Percentiles rank a stretch among this genome's conserved stretches.
phyloP scores from a whole-genome alignment of 257 asterid genomes.

The Nicotiana benthamiana region DNA sequence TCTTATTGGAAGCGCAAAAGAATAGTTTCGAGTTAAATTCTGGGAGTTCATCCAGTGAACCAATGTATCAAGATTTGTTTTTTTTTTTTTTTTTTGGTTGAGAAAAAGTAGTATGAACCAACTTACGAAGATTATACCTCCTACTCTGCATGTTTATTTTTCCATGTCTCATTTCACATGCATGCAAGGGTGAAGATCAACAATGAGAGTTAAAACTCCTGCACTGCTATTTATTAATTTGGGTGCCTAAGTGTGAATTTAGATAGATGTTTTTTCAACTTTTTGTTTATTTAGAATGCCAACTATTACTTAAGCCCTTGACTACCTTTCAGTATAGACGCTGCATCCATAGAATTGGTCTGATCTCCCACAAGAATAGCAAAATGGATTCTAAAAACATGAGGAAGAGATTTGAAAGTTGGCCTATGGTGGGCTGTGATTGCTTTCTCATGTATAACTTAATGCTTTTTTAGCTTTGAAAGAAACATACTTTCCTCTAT shows the following conservation, averaged over 20 bases:
- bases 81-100: no score
- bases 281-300: background rate
- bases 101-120: no score
- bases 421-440: background rate
- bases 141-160: background rate
- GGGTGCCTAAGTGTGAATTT: background rate
- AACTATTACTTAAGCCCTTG: background rate
- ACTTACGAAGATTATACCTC: background rate
- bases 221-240: background rate
- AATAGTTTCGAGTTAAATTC: background rate
- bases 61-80: background rate
- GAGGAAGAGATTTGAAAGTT: background rate
- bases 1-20: background rate
- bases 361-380: background rate
- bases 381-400: background rate
- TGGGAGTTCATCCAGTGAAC: background rate
- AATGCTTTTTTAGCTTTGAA: background rate
- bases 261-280: background rate
- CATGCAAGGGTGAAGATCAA: background rate
- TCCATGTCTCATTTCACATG: background rate
- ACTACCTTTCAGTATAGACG: background rate
- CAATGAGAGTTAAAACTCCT: background rate
- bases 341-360: background rate
- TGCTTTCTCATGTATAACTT: background rate
- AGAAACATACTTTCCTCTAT: background rate